phyloP scores from a whole-genome alignment of 2,329 filamentous ascomycete species.

The Conoideocrella luteorostrata region DNA sequence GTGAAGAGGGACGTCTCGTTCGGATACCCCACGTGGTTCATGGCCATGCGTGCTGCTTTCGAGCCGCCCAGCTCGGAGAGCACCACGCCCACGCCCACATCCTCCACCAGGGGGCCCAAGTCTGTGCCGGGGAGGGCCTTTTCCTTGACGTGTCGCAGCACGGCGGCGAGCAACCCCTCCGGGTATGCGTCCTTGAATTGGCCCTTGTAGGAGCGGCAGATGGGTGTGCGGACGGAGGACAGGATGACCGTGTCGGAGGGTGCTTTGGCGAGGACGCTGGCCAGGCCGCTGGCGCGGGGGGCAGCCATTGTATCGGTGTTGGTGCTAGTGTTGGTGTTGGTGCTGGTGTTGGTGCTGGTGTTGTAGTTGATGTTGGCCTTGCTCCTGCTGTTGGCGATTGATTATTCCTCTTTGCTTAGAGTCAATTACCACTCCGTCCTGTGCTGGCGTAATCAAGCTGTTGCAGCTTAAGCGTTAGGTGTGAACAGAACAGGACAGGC shows the following conservation, averaged over 20 bases:
- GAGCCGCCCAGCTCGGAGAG: slow-evolving; percentile 84
- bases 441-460: too few relatives aligned
- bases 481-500: too few relatives aligned
- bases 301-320: background rate
- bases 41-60: slow-evolving; percentile 87
- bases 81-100: slow-evolving; percentile 82
- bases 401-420: too few relatives aligned
- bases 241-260: slow-evolving; percentile 82
- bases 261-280: slow-evolving; percentile 69
- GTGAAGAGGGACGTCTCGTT: slow-evolving; percentile 73
- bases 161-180: slow-evolving; percentile 73
- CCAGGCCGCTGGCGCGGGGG: slow-evolving; percentile 46
- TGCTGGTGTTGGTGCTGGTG: too few relatives aligned
- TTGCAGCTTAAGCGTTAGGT: too few relatives aligned
- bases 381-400: too few relatives aligned
- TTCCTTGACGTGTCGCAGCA: slow-evolving; percentile 27
- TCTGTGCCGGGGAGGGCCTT: slow-evolving; percentile 48
- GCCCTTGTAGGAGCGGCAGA: slow-evolving; percentile 79
- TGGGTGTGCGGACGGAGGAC: slow-evolving; percentile 81
- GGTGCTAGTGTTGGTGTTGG: too few relatives aligned
- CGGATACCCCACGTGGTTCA: slow-evolving; percentile 75
- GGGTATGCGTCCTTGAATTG: slow-evolving; percentile 82
- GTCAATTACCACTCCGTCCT: too few relatives aligned
- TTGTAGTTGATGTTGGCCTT: too few relatives aligned
- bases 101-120: slow-evolving; percentile 58